Conservation (phyloP, 2,329 filamentous ascomycete species). For the Sclerotiophoma versabilis region DNA sequence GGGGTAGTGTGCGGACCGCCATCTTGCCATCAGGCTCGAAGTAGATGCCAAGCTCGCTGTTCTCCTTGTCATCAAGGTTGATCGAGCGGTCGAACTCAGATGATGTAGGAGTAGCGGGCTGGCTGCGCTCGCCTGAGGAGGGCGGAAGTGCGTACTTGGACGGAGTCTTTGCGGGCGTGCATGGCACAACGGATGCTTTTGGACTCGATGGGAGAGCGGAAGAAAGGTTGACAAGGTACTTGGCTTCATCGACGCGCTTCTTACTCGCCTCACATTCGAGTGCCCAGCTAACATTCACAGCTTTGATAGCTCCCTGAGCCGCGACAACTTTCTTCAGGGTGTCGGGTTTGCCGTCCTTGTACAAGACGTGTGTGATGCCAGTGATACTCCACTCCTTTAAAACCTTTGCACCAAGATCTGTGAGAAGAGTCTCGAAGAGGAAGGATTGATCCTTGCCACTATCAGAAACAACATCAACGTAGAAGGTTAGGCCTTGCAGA, state of each 20-base stretch:
- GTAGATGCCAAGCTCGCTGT: constrained; percentile 46
- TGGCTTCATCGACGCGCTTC: constrained; percentile 42
- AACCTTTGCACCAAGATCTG: constrained; percentile 81
- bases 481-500: constrained; percentile 72
- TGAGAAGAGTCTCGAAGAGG: constrained; percentile 80
- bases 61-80: constrained; percentile 39
- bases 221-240: constrained; percentile 43
- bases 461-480: constrained; percentile 77
- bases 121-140: constrained; percentile 31
- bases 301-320: constrained; percentile 76
- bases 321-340: constrained; percentile 82
- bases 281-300: constrained; percentile 88
- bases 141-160: constrained; percentile 35
- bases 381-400: constrained; percentile 71
- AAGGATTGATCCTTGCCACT: constrained; percentile 67
- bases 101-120: constrained; percentile 35
- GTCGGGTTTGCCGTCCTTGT: constrained; percentile 82
- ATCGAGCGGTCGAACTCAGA: constrained; percentile 41
- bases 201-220: constrained; percentile 30
- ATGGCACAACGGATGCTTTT: constrained; percentile 29
- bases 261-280: constrained; percentile 63
- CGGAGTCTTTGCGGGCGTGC: constrained; percentile 43
- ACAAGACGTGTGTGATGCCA: constrained; percentile 87
- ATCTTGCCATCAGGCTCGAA: constrained; percentile 56
- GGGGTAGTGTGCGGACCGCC: constrained; percentile 47